Evolutionary conservation across 257 asterid genomes (phyloP).

Genomic region (Nicotiana sylvestris): DNA sequence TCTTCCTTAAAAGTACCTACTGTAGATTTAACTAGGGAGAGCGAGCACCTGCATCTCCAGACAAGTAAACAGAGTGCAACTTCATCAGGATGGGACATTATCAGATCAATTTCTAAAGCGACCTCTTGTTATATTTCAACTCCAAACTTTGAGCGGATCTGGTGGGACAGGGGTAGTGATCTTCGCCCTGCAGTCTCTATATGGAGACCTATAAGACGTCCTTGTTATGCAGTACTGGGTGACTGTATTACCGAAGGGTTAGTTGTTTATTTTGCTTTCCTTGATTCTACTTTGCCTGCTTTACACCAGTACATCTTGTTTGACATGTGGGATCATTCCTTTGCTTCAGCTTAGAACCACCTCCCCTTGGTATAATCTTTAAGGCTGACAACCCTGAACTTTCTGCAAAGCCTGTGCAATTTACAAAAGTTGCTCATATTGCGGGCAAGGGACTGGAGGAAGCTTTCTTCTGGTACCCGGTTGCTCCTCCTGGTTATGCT

Average conservation of each 20-base stretch:
- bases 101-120: slow-evolving; percentile 79
- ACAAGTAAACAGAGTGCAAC: slow-evolving; percentile 41
- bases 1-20: slow-evolving; percentile 52
- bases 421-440: slow-evolving; percentile 86
- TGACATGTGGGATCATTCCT: slow-evolving; percentile 16
- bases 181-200: slow-evolving; percentile 85
- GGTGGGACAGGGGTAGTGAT: slow-evolving; percentile 99
- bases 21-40: slow-evolving; percentile 35
- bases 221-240: slow-evolving; percentile 81
- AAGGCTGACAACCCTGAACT: slow-evolving; percentile 71
- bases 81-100: slow-evolving; percentile 90
- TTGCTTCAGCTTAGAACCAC: slow-evolving; percentile 84
- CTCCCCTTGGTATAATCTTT: slow-evolving; percentile 84
- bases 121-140: slow-evolving; percentile 62
- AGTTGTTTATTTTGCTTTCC: slow-evolving; percentile 19
- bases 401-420: slow-evolving; percentile 80
- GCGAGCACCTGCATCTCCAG: slow-evolving; percentile 34
- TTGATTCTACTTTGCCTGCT: background rate
- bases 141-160: slow-evolving; percentile 90
- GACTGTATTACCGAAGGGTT: slow-evolving; percentile 97
- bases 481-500: slow-evolving; percentile 97
- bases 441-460: slow-evolving; percentile 78
- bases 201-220: slow-evolving; percentile 91
- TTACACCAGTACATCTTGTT: background rate
- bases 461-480: slow-evolving; percentile 91